Percentiles rank a stretch among this genome's conserved stretches.
These are phyloP conservation scores for Paraphoma chrysanthemicola DNA, from an alignment of 2,329 filamentous ascomycete species.

Conservation along the genomic window DNA sequence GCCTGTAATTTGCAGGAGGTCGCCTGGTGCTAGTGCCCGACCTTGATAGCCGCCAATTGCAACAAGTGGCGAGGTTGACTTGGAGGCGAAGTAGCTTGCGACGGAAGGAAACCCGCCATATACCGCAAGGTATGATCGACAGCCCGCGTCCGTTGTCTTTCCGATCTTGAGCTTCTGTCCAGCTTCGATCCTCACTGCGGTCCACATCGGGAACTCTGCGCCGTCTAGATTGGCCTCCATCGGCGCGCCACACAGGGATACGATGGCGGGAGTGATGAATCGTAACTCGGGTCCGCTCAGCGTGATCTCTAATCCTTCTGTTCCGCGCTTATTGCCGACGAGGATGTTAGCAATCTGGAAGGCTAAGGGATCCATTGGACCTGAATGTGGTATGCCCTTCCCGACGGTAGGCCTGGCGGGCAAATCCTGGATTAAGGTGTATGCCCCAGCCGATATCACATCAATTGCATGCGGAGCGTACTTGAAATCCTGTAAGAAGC, in stretches of 20 bases:
- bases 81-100: slow-evolving; percentile 65
- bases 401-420: slow-evolving; percentile 64
- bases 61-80: slow-evolving; percentile 65
- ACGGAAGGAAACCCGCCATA: slow-evolving; percentile 62
- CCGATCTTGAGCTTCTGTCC: slow-evolving; percentile 64
- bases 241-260: slow-evolving; percentile 64
- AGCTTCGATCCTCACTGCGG: slow-evolving; percentile 56
- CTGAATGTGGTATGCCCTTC: slow-evolving; percentile 65
- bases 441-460: slow-evolving; percentile 62
- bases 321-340: slow-evolving; percentile 61
- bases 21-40: slow-evolving; percentile 61
- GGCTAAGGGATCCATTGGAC: slow-evolving; percentile 68
- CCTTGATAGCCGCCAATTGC: slow-evolving; percentile 68
- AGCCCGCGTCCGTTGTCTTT: slow-evolving; percentile 60
- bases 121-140: slow-evolving; percentile 65
- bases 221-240: slow-evolving; percentile 62
- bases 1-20: slow-evolving; percentile 57
- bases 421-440: slow-evolving; percentile 66
- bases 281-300: slow-evolving; percentile 65
- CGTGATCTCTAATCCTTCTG: slow-evolving; percentile 67
- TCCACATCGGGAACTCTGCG: slow-evolving; percentile 61
- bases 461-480: slow-evolving; percentile 62
- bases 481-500: slow-evolving; percentile 60
- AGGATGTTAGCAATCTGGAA: slow-evolving; percentile 66
- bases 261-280: slow-evolving; percentile 62